Conservation (phyloP, 257 asterid species). For the Solanum acaule region DNA sequence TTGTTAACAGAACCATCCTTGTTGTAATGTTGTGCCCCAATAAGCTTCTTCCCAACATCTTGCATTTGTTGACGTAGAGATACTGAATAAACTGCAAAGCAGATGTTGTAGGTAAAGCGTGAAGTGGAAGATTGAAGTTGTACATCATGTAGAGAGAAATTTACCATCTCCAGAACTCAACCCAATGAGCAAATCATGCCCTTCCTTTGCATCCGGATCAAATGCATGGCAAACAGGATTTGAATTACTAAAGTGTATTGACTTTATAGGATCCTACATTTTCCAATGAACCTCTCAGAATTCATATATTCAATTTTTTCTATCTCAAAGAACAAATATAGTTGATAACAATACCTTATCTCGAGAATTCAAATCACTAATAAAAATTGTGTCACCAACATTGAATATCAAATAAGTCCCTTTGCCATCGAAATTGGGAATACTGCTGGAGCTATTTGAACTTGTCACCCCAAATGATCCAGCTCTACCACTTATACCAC, state of each 20-base stretch:
- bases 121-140: background rate
- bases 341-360: slow-evolving; percentile 67
- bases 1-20: slow-evolving; percentile 88
- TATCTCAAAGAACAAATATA: background rate
- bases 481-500: slow-evolving; percentile 51
- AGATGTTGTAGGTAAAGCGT: background rate
- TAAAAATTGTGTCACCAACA: slow-evolving; percentile 84
- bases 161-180: slow-evolving; percentile 92
- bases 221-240: slow-evolving; percentile 95
- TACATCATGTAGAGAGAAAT: background rate
- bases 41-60: slow-evolving; percentile 98
- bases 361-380: slow-evolving; percentile 90
- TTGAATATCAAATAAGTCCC: slow-evolving; percentile 95
- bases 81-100: slow-evolving; percentile 76
- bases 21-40: slow-evolving; percentile 97
- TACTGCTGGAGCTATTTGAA: slow-evolving; percentile 51
- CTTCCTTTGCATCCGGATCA: slow-evolving; percentile 94
- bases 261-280: slow-evolving; percentile 92
- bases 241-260: slow-evolving; percentile 83
- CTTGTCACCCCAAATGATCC: slow-evolving; percentile 81
- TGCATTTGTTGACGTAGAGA: slow-evolving; percentile 91
- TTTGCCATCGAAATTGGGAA: slow-evolving; percentile 82
- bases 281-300: slow-evolving; percentile 27
- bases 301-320: slow-evolving; percentile 4
- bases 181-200: slow-evolving; percentile 97